Base-by-base conservation (phyloP, 345 rosid species). In the Mallotus nudiflorus region DNA sequence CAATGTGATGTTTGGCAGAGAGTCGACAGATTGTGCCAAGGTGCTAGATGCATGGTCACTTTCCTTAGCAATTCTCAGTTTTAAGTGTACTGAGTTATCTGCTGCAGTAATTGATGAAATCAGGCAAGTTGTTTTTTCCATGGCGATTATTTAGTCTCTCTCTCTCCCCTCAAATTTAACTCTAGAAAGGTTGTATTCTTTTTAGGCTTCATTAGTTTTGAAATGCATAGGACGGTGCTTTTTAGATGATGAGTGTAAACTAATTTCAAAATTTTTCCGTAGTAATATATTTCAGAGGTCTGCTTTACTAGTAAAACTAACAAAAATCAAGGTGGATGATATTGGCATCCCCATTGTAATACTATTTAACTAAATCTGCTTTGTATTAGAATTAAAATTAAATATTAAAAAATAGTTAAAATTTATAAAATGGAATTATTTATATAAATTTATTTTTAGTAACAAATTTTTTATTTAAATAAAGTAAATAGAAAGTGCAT, bases 11-110 rank as follows among this genome's bases (percentile, higher is more conserved):
- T 87, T 9, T 92, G 99, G 99, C 87, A 92, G 81, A 78, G 83
- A 77, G 80, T 95, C 65, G 99, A 95, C 69, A 88, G 83, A 67
- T 65, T 92, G 77, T 96, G 90, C 73, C 99, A 96, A 78, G 84
- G 86, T 73, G 71, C 96, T 40, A 89, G 97, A 87, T 92, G 98
- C 87, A 76, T 96, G 84, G 83, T 95, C 57, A 82, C 91, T 52
- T 95, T 95, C 84, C 93, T 95, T 70, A 91, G 94, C 80, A 89
- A 89, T 71, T 92, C 98, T 51, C 98, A 92, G 73, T 87, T 95
- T 78, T 92, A 84, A 75, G 58, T 53, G 35, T 49, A 33, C 42
- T 13, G 19, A 55, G 35, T 19, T 1, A 24, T 62, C 50, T 22
- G 16, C 19, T 13, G 16, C 9, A 27, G 20, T 44, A 42, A 44